A percentile compares a stretch with the other conserved stretches of the same genome.
These are phyloP conservation scores for Alternaria consortialis DNA, from an alignment of 2,329 filamentous ascomycete species.

Conservation along the genomic window DNA sequence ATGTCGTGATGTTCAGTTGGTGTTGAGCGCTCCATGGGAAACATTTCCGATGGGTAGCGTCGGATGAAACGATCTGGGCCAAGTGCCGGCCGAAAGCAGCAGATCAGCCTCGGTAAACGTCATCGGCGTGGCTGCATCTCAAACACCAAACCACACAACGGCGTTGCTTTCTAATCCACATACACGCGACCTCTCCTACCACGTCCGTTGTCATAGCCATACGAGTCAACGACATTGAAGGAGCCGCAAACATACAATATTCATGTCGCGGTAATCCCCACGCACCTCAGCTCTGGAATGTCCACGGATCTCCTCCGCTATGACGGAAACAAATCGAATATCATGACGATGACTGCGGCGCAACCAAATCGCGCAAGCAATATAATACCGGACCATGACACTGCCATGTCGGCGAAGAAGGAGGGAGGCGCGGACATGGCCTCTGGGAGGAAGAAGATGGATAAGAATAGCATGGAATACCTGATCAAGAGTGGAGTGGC, in stretches of 20 bases:
- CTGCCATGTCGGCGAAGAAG: conserved; percentile 55
- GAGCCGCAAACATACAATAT: conserved; percentile 5
- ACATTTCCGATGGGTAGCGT: conserved; percentile 20
- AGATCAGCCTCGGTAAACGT: conserved; percentile 24
- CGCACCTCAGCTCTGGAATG: conserved; percentile 43
- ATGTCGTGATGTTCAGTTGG: neutral
- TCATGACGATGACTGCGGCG: conserved; percentile 46
- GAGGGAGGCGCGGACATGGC: conserved; percentile 8
- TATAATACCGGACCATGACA: conserved; percentile 59
- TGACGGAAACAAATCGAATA: conserved; percentile 39
- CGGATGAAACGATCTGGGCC: conserved; percentile 5
- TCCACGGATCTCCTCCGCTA: conserved; percentile 51
- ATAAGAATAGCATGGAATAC: conserved; percentile 84
- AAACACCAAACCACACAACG: conserved; percentile 18
- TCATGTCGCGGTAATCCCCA: conserved; percentile 35
- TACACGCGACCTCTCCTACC: conserved; percentile 6
- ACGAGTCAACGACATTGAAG: neutral
- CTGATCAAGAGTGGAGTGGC: conserved; percentile 83
- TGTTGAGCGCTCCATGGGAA: conserved; percentile 8
- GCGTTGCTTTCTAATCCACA: conserved; percentile 18
- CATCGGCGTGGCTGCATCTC: conserved; percentile 12
- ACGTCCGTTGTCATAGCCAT: neutral
- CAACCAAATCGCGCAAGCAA: conserved; percentile 29
- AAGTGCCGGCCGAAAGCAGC: conserved; percentile 12
- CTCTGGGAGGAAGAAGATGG: conserved; percentile 52